Conservation (phyloP, 2,329 filamentous ascomycete genomes). For the Neofusicoccum ribis region DNA sequence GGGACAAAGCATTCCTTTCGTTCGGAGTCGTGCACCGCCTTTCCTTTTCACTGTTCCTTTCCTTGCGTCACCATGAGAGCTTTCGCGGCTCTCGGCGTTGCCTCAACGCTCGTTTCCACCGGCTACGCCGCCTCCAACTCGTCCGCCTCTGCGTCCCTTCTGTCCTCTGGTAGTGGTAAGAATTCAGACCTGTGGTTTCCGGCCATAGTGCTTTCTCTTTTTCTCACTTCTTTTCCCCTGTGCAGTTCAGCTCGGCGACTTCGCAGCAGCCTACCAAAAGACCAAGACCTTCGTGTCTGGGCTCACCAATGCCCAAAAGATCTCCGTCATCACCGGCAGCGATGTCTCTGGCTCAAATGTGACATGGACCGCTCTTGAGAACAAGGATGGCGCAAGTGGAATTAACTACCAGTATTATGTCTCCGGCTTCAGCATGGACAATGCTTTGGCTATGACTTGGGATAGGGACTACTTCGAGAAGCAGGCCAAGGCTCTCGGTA, state of each 20-base stretch:
- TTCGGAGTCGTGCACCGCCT: not conserved
- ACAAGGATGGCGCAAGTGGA: slow-evolving; percentile 26
- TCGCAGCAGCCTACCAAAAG: not conserved
- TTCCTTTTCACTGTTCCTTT: not conserved
- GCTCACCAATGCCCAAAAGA: slow-evolving; percentile 12
- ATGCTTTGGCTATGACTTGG: slow-evolving; percentile 29
- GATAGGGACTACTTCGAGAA: slow-evolving; percentile 23
- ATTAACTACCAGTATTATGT: slow-evolving; percentile 28
- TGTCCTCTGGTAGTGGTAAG: slow-evolving; percentile 14
- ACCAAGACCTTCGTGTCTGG: slow-evolving; percentile 7
- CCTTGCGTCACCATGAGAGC: not conserved
- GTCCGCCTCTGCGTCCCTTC: not conserved
- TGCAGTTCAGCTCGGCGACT: slow-evolving; percentile 16
- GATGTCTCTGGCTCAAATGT: slow-evolving; percentile 15
- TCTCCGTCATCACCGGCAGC: slow-evolving; percentile 15
- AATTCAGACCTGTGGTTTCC: not conserved
- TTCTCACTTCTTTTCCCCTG: not conserved
- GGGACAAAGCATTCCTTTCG: not conserved
- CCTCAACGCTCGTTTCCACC: slow-evolving; percentile 14
- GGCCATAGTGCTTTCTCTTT: not conserved
- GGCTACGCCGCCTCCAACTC: slow-evolving; percentile 10
- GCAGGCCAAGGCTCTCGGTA: slow-evolving; percentile 24
- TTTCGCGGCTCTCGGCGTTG: slow-evolving; percentile 10
- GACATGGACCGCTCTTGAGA: slow-evolving; percentile 25
- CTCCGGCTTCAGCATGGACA: slow-evolving; percentile 26